Percentiles rank a stretch among this genome's conserved stretches.
Conservation (phyloP, 2,329 filamentous ascomycete genomes). For the Beauveria sp. region DNA sequence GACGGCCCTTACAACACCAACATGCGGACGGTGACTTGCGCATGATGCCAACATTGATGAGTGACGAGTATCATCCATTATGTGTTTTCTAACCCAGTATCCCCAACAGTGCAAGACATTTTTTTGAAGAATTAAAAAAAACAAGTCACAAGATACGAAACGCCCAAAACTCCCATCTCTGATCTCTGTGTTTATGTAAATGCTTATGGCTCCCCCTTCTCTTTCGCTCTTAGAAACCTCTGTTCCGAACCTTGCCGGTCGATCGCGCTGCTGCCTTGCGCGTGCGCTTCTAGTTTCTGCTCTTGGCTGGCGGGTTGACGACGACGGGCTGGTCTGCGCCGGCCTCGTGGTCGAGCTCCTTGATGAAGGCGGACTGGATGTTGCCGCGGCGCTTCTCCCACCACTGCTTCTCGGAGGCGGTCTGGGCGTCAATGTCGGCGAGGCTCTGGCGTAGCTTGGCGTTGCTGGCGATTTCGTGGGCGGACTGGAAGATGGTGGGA, state of each 20-base stretch:
- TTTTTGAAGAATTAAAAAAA: neutral
- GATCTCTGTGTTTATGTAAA: conserved; percentile 1
- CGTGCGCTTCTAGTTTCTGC: conserved; percentile 48
- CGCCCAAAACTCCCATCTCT: conserved; percentile 5
- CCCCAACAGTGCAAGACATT: neutral
- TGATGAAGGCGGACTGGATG: conserved; percentile 73
- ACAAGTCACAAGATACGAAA: neutral
- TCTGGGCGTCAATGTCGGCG: conserved; percentile 64
- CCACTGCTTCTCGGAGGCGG: conserved; percentile 73
- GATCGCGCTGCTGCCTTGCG: neutral
- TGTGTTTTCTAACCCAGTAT: neutral
- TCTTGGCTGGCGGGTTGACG: conserved; percentile 38
- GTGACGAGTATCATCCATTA: no score
- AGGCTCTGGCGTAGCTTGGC: conserved; percentile 66
- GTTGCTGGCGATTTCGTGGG: conserved; percentile 92
- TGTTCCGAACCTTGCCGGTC: neutral
- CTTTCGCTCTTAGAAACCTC: neutral
- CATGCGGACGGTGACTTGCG: no score
- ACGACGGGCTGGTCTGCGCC: neutral
- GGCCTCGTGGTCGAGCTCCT: conserved; percentile 60
- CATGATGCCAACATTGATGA: no score
- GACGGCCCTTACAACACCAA: no score
- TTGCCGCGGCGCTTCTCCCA: conserved; percentile 77
- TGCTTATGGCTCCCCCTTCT: neutral
- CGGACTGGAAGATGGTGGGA: conserved; percentile 90